These are phyloP conservation scores for Trypethelium eluteriae DNA, from an alignment of 495 filamentous ascomycete genomes.

Conservation along the genomic window DNA sequence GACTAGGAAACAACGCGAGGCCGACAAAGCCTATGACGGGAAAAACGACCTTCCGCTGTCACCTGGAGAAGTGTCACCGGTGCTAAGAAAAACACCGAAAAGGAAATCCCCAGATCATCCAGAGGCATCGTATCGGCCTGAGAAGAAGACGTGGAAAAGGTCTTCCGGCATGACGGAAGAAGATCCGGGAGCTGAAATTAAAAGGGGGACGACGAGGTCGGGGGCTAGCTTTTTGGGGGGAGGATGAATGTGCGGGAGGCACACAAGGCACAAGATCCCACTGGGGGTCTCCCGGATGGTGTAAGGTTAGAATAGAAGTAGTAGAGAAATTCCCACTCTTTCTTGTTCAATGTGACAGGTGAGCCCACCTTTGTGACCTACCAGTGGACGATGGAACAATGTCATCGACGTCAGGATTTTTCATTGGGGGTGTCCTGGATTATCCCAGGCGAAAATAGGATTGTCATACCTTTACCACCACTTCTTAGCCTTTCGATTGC, in stretches of 20 bases:
- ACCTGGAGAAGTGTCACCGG: neutral
- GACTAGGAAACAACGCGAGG: neutral
- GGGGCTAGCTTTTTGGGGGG: neutral
- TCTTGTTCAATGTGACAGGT: no score
- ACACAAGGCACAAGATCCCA: no score
- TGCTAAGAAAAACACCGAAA: neutral
- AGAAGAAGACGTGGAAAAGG: neutral
- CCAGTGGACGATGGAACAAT: no score
- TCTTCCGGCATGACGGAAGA: neutral
- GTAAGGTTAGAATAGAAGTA: no score
- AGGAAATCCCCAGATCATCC: conserved; percentile 5
- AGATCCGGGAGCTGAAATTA: neutral
- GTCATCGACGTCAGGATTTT: no score
- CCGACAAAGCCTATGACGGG: neutral
- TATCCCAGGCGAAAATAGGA: no score
- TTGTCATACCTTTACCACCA: no score
- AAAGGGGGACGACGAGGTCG: neutral
- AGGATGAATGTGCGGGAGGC: neutral
- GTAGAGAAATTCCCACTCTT: no score
- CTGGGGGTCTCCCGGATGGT: no score
- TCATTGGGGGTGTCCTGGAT: no score
- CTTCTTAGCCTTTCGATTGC: no score
- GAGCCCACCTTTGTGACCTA: no score
- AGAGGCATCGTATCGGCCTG: neutral
- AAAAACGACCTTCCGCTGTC: neutral